Conservation (phyloP, 176 grass and related monocot species). For the Microstegium vimineum region DNA sequence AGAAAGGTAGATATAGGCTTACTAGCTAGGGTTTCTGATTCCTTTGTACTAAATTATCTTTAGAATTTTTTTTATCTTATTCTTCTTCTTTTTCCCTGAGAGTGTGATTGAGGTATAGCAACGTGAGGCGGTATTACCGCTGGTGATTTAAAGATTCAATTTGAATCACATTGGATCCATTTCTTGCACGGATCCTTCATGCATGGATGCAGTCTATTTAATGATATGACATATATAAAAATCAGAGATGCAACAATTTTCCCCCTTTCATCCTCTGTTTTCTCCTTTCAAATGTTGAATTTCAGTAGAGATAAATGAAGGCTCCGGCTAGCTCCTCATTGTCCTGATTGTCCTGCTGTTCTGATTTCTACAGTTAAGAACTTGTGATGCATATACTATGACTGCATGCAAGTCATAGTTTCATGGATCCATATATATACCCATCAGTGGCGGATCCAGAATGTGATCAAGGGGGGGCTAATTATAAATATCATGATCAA, state of each 20-base stretch:
- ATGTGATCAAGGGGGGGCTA: no score
- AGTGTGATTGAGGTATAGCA: constrained; percentile 4
- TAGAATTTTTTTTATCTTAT: not conserved
- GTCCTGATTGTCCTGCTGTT: not conserved
- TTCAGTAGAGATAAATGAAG: not conserved
- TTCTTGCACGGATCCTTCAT: constrained; percentile 7
- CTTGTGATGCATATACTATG: no score
- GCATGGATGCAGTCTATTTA: constrained; percentile 11
- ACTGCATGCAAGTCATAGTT: no score
- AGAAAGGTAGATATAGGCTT: constrained; percentile 35
- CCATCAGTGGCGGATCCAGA: no score
- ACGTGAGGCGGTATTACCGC: constrained; percentile 5
- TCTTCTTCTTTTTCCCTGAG: not conserved
- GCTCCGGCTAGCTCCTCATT: not conserved
- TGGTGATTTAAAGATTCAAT: constrained; percentile 10
- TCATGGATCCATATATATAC: no score
- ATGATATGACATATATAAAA: not conserved
- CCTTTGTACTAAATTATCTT: constrained; percentile 11
- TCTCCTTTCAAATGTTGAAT: not conserved
- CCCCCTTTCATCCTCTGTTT: not conserved
- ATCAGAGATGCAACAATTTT: not conserved
- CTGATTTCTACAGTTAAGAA: not conserved
- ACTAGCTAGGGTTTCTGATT: constrained; percentile 31
- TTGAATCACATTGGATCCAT: not conserved
- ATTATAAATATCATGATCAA: no score